These are phyloP conservation scores for Lodderomyces beijingensis DNA, from an alignment of 1,139 yeast genomes.

Conservation along the genomic window DNA sequence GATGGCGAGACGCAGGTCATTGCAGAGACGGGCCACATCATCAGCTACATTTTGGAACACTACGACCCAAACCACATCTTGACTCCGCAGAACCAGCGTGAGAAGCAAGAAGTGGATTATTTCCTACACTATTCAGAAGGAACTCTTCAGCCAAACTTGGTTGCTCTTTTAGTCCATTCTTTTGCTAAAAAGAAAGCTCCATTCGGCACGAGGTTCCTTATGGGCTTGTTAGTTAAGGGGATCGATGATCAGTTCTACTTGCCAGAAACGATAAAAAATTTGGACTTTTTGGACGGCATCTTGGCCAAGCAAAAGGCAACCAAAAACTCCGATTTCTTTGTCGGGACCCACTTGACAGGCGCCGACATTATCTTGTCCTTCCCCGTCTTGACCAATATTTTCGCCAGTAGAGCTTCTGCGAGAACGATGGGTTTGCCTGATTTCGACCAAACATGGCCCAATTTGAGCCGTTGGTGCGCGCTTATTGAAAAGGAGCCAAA, in stretches of 20 bases:
- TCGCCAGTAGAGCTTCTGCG: not conserved
- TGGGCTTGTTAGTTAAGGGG: conserved; percentile 19
- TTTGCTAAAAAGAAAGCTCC: conserved; percentile 29
- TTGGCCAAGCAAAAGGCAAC: conserved; percentile 20
- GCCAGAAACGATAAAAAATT: conserved; percentile 22
- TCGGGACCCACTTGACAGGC: conserved; percentile 32
- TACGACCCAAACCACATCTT: conserved; percentile 27
- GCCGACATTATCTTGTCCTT: conserved; percentile 39
- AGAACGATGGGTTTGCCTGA: not conserved
- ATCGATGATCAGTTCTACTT: conserved; percentile 26
- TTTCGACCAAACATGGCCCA: conserved; percentile 2
- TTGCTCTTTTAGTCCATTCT: conserved; percentile 25
- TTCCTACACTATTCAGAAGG: conserved; percentile 41
- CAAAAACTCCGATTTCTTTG: conserved; percentile 27
- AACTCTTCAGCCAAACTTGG: conserved; percentile 31
- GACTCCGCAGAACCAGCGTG: conserved; percentile 21
- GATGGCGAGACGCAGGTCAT: conserved; percentile 13
- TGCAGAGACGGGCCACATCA: conserved; percentile 39
- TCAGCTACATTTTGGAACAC: conserved; percentile 26
- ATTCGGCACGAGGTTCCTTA: conserved; percentile 23
- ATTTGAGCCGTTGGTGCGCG: conserved; percentile 1
- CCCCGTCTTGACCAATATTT: conserved; percentile 19
- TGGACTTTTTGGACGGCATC: conserved; percentile 28
- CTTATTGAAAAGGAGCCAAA: conserved; percentile 17
- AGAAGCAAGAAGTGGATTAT: conserved; percentile 28